Percentiles rank a stretch among this genome's conserved stretches.
Conservation (phyloP, 2,329 filamentous ascomycete species). For the Parastagonospora nodorum region DNA sequence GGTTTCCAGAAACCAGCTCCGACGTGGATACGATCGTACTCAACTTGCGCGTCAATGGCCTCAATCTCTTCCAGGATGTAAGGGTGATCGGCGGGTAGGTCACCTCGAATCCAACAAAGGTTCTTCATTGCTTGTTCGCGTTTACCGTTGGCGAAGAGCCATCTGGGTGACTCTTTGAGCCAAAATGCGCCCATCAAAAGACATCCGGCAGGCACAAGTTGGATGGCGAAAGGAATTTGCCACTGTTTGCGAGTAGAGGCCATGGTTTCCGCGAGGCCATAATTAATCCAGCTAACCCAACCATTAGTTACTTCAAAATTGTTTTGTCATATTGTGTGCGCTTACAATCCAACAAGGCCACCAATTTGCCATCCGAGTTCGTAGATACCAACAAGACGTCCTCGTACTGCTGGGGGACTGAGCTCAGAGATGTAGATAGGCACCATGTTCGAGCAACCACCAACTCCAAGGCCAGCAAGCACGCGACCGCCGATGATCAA, state of each 20-base stretch:
- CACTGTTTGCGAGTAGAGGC: slow-evolving; percentile 51
- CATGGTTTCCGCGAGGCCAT: slow-evolving; percentile 52
- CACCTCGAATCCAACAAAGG: slow-evolving; percentile 65
- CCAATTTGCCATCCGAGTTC: slow-evolving; percentile 58
- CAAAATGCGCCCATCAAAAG: slow-evolving; percentile 54
- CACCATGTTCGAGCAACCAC: slow-evolving; percentile 61
- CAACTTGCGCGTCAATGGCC: slow-evolving; percentile 71
- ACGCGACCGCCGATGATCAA: slow-evolving; percentile 63
- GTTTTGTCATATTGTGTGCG: slow-evolving; percentile 48
- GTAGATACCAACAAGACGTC: slow-evolving; percentile 58
- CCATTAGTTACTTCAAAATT: slow-evolving; percentile 37
- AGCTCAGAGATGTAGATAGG: slow-evolving; percentile 66
- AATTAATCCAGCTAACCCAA: slow-evolving; percentile 45
- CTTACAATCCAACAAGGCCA: slow-evolving; percentile 33
- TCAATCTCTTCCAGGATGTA: slow-evolving; percentile 77
- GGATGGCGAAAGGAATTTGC: slow-evolving; percentile 62
- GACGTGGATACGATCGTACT: slow-evolving; percentile 65
- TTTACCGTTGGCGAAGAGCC: slow-evolving; percentile 50
- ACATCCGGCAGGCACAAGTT: slow-evolving; percentile 69
- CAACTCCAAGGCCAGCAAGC: slow-evolving; percentile 62
- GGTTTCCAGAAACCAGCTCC: slow-evolving; percentile 74
- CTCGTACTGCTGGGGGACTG: slow-evolving; percentile 63
- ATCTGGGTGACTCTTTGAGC: slow-evolving; percentile 51
- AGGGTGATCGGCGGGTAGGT: slow-evolving; percentile 60
- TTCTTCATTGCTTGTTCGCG: slow-evolving; percentile 50